A percentile compares a stretch with the other conserved stretches of the same genome.
Conservation (phyloP, 2,329 filamentous ascomycete species). For the Monosporascus sp. region DNA sequence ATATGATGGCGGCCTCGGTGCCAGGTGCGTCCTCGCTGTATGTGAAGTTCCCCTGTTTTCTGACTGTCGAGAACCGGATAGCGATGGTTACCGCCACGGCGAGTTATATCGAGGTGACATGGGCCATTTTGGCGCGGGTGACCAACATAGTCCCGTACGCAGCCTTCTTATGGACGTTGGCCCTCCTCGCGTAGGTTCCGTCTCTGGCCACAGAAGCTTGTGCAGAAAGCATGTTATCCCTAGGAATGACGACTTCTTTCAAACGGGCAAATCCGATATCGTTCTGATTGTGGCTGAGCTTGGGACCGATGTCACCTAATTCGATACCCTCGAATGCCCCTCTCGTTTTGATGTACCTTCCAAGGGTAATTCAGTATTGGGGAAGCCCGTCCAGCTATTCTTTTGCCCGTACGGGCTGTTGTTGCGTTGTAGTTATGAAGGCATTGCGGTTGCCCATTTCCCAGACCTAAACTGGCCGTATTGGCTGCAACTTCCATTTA, state of each 20-base stretch:
- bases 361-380: no score
- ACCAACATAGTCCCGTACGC: constrained; percentile 29
- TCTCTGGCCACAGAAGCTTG: constrained; percentile 23
- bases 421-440: no score
- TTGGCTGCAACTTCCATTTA: no score
- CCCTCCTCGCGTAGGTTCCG: constrained; percentile 20
- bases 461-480: no score
- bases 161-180: constrained; percentile 23
- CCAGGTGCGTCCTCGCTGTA: constrained; percentile 3
- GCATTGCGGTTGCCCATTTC: no score
- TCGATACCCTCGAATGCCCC: constrained; percentile 20
- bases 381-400: no score
- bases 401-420: no score
- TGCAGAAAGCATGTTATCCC: constrained; percentile 24
- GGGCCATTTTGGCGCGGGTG: constrained; percentile 23
- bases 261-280: constrained; percentile 30
- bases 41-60: constrained; percentile 13
- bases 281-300: constrained; percentile 19
- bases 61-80: constrained; percentile 26
- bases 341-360: constrained; percentile 20
- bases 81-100: constrained; percentile 29
- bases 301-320: constrained; percentile 23
- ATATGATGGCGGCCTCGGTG: constrained; percentile 15
- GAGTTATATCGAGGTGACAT: constrained; percentile 20
- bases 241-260: constrained; percentile 26